Base-by-base conservation (phyloP, 352 stramenopile species). In the Phytophthora sansomeana region DNA sequence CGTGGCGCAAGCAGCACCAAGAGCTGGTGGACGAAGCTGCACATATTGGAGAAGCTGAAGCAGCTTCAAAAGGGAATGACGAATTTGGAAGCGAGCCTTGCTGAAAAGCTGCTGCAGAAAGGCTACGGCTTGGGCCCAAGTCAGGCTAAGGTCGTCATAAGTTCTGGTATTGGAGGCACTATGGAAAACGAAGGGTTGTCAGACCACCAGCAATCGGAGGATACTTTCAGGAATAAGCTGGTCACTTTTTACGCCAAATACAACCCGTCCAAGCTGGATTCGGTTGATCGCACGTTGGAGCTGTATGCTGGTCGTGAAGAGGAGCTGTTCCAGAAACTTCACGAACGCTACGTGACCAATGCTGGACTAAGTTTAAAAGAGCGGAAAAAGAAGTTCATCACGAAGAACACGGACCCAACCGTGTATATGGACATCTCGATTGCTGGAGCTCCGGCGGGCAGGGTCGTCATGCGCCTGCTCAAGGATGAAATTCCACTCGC, bases 351-450 rank as follows among this genome's bases (percentile, higher is more conserved):
- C 59, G 63, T 89, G 13, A 58, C 44, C 0, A 51, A 65, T 3
- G 56, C 63, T 14, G 63, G 66, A n/a, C 48, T 69, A 17, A 72
- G 66, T 48, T 62, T 91, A 4, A 55, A 70, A 50, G 60, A 73
- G 19, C 74, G 75, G 17, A 91, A 91, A 58, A 80, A 69, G 39
- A 79, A 72, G 52, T 64, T 55, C 7, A 65, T 91, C 21, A 90
- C 85, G 24, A 87, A 80, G 32, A 59, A 63, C 14, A 65, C 44
- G 9, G 80, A 99, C 67, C 87, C 84, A 7, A 95, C 93, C 6
- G 96, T 99, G 55, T 99, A 97, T 77, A 97, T 99, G 65, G 96
- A 99, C 74, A 87, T 99, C 56, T 86, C 82, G 16, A 91, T 99
- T 43, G 86, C 85, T 28, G 87, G 80, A 11, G 75, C 80, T 32